A percentile compares a stretch with the other conserved stretches of the same genome.
Evolutionary conservation across 495 filamentous ascomycete genomes (phyloP).

Genomic region (Chaetomidium leptoderma): DNA sequence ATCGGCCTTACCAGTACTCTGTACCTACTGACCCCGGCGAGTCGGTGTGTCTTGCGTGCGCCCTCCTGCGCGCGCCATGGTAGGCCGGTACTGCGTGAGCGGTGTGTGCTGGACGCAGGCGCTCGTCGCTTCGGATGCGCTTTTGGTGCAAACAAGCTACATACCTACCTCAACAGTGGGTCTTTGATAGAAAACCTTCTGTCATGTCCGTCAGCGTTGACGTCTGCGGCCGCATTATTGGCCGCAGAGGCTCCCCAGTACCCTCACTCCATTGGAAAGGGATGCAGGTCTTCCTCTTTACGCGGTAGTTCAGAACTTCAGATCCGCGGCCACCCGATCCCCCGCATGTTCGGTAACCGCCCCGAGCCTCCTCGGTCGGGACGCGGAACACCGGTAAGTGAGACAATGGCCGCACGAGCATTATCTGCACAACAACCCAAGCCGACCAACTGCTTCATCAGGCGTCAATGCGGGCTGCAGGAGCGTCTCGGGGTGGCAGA

Average conservation of each 20-base stretch:
- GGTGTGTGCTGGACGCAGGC: background rate
- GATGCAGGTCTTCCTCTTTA: background rate
- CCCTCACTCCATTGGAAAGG: conserved; percentile 12
- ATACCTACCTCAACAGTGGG: too few species aligned
- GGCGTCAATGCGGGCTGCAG: conserved; percentile 32
- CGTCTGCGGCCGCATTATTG: conserved; percentile 24
- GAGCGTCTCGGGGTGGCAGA: background rate
- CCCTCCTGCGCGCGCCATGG: background rate
- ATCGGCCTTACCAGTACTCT: background rate
- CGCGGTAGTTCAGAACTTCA: background rate
- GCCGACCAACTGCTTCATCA: conserved; percentile 19
- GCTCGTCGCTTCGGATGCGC: background rate
- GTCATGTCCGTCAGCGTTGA: background rate
- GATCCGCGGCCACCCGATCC: conserved; percentile 18
- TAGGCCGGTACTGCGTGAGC: background rate
- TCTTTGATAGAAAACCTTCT: background rate
- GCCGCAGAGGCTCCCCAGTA: conserved; percentile 26
- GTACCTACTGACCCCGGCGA: background rate
- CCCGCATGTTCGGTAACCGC: background rate
- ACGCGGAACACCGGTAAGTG: too few species aligned
- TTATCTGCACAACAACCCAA: conserved; percentile 32
- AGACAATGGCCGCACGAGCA: conserved; percentile 4
- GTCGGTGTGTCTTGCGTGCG: conserved; percentile 9
- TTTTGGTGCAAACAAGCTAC: too few species aligned
- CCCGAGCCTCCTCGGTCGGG: background rate